Percentiles rank a stretch among this genome's conserved stretches.
Conservation (phyloP, 1,284 basidiomycete genomes). For the Veloboletus limbatus region DNA sequence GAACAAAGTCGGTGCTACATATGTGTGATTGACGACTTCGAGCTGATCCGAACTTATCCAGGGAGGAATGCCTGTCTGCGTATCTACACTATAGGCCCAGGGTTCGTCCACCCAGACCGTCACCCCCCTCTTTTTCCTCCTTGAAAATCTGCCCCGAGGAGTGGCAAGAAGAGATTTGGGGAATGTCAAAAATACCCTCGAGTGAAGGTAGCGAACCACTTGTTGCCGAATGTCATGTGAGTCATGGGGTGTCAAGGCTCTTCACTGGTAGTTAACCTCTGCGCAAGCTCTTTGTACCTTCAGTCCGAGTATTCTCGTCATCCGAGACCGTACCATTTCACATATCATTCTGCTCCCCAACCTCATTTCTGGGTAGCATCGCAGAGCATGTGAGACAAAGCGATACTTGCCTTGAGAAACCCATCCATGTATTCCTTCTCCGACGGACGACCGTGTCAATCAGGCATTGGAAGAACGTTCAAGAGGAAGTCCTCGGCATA, state of each 20-base stretch:
- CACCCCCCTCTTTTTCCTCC: constrained; percentile 43
- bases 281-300: constrained; percentile 40
- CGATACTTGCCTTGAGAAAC: constrained; percentile 22
- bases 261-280: constrained; percentile 3
- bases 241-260: constrained; percentile 14
- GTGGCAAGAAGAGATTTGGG: constrained; percentile 52
- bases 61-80: constrained; percentile 28
- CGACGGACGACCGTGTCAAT: constrained; percentile 29
- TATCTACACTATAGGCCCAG: constrained; percentile 48
- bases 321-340: constrained; percentile 59
- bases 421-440: constrained; percentile 30
- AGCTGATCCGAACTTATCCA: constrained; percentile 35
- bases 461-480: constrained; percentile 5
- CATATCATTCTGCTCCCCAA: constrained; percentile 51
- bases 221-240: constrained; percentile 48
- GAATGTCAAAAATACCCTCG: constrained; percentile 34
- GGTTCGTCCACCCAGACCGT: constrained; percentile 49
- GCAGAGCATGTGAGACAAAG: constrained; percentile 28
- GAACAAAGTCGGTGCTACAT: constrained; percentile 20
- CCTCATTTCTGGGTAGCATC: constrained; percentile 42
- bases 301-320: constrained; percentile 50
- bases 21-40: constrained; percentile 6
- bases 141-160: constrained; percentile 59
- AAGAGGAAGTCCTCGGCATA: constrained; percentile 31
- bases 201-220: constrained; percentile 23